phyloP scores from a whole-genome alignment of 2,329 filamentous ascomycete species.

The Colletotrichum plurivorum region DNA sequence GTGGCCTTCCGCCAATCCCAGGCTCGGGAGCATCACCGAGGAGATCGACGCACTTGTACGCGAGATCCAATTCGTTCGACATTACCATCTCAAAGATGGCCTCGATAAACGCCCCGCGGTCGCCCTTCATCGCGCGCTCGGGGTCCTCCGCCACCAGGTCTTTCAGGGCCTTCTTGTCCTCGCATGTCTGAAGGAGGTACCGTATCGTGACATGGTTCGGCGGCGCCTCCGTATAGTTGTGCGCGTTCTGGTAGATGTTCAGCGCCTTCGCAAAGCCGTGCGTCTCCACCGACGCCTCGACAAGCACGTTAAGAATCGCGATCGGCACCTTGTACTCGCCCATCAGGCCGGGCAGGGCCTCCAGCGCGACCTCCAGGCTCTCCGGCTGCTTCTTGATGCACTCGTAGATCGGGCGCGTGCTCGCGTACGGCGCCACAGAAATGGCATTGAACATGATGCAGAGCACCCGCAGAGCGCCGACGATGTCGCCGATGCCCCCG shows the following conservation, averaged over 20 bases:
- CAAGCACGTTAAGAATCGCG: conserved; percentile 50
- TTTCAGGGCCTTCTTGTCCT: conserved; percentile 44
- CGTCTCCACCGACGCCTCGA: conserved; percentile 51
- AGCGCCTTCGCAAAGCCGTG: conserved; percentile 50
- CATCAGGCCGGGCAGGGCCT: conserved; percentile 68
- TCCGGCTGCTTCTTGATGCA: conserved; percentile 64
- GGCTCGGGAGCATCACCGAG: conserved; percentile 24
- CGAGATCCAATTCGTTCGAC: conserved; percentile 31
- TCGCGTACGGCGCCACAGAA: conserved; percentile 68
- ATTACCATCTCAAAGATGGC: conserved; percentile 31
- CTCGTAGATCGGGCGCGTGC: conserved; percentile 74
- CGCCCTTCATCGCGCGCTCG: conserved; percentile 40
- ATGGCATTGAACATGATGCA: conserved; percentile 80
- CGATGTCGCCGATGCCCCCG: conserved; percentile 70
- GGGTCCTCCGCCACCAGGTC: conserved; percentile 50
- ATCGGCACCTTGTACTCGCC: conserved; percentile 54
- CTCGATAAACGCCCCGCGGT: conserved; percentile 20
- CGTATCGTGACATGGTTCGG: conserved; percentile 47
- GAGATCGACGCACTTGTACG: conserved; percentile 35
- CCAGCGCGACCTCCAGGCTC: conserved; percentile 67
- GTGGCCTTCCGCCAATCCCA: not conserved
- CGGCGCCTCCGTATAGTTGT: conserved; percentile 47
- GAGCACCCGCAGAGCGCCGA: conserved; percentile 77
- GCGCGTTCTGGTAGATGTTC: conserved; percentile 49
- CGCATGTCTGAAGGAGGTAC: conserved; percentile 49